phyloP scores from a whole-genome alignment of 2,329 filamentous ascomycete species.

The Curvularia sp. region DNA sequence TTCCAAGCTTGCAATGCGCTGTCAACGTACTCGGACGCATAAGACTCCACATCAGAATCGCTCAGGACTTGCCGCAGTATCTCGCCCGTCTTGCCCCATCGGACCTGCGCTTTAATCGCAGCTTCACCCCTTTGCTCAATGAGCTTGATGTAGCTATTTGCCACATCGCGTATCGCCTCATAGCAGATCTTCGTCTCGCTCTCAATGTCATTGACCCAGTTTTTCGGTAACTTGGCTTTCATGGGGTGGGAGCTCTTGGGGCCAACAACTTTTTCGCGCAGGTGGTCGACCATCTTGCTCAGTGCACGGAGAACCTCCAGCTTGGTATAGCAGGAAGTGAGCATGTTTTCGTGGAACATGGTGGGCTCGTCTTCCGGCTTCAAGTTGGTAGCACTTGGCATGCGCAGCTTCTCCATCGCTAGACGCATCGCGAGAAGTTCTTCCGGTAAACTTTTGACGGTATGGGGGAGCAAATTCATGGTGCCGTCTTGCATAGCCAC shows the following conservation, averaged over 20 bases:
- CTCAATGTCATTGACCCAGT: conserved; percentile 23
- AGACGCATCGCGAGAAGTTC: conserved; percentile 18
- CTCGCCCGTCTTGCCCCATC: conserved; percentile 35
- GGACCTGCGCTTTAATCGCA: conserved; percentile 33
- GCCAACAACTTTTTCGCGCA: conserved; percentile 26
- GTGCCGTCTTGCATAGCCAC: not conserved
- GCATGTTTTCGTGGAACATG: conserved; percentile 35
- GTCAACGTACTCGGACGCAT: conserved; percentile 43
- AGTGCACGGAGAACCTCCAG: conserved; percentile 34
- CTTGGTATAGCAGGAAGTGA: conserved; percentile 33
- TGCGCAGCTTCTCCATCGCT: conserved; percentile 22
- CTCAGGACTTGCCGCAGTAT: conserved; percentile 29
- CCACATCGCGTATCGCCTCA: conserved; percentile 24
- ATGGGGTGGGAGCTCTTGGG: conserved; percentile 28
- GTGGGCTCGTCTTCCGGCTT: conserved; percentile 24
- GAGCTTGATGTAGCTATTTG: conserved; percentile 26
- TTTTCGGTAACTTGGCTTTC: conserved; percentile 25
- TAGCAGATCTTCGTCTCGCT: conserved; percentile 21
- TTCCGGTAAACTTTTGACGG: conserved; percentile 4
- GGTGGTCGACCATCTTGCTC: conserved; percentile 22
- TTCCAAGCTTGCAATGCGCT: conserved; percentile 42
- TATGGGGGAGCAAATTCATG: not conserved
- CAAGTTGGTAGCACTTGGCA: conserved; percentile 9
- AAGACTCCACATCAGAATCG: conserved; percentile 34
- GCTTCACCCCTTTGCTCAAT: conserved; percentile 32